Evolutionary conservation across 495 filamentous ascomycete genomes (phyloP).

Genomic region (Lasiosphaeriaceae sp.): DNA sequence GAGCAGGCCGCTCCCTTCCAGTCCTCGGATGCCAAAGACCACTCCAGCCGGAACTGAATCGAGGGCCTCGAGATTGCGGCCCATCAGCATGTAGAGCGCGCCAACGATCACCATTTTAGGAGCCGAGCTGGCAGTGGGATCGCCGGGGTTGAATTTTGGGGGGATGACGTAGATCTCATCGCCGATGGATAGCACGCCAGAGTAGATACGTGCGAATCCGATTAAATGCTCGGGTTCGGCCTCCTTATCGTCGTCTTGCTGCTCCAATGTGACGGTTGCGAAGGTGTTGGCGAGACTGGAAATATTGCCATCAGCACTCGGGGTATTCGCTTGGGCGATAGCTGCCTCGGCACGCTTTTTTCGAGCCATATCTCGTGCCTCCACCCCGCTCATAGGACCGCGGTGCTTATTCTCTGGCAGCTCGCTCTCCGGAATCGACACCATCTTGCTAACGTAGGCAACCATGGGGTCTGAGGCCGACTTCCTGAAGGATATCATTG

Average conservation of each 20-base stretch:
- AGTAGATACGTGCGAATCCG: constrained; percentile 91
- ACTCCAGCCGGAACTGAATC: constrained; percentile 85
- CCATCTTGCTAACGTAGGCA: constrained; percentile 98
- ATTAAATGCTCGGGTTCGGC: constrained; percentile 82
- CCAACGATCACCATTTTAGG: constrained; percentile 81
- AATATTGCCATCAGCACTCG: constrained; percentile 8
- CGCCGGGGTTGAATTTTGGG: constrained; percentile 83
- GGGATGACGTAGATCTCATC: constrained; percentile 87
- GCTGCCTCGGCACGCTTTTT: constrained; percentile 85
- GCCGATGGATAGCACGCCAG: constrained; percentile 82
- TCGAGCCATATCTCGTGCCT: constrained; percentile 82
- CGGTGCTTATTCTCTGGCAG: constrained; percentile 75
- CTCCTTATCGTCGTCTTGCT: constrained; percentile 47
- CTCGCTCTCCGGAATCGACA: constrained; percentile 88
- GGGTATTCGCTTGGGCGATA: constrained; percentile 51
- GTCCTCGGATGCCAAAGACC: constrained; percentile 91
- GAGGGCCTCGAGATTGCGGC: constrained; percentile 78
- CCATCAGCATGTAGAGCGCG: constrained; percentile 94
- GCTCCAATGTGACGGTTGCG: constrained; percentile 42
- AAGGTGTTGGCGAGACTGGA: constrained; percentile 31
- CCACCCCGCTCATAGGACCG: constrained; percentile 75
- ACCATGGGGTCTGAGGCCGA: constrained; percentile 70
- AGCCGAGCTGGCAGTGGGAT: constrained; percentile 70
- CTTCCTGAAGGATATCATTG: constrained; percentile 77
- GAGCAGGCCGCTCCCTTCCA: constrained; percentile 78